Evolutionary conservation across 2,329 filamentous ascomycete genomes (phyloP), one percentile per base, ranked within the genome.

Genomic region (Trichoderma sp.): DNA sequence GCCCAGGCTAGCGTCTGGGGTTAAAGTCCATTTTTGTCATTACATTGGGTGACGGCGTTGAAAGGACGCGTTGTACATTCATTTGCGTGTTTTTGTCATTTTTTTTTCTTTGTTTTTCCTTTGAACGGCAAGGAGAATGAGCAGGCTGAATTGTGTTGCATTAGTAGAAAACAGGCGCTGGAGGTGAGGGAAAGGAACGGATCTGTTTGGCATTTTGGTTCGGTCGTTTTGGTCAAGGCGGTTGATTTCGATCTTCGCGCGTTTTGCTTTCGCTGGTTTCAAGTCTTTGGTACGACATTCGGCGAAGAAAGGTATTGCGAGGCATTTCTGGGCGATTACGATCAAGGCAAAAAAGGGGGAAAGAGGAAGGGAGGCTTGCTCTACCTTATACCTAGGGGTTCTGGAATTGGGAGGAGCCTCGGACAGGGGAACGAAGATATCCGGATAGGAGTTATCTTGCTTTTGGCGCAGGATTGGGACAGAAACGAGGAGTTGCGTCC

Each of bases 1-100:
- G 92, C 94, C 71, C 93, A 96, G 79, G 94, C 94, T 73, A 96
- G 93, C 73, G 95, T 97, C 74, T 98, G 94, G 94, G 94, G 94
- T 75, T 97, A 90, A 65, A 33, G 11, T 5, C 4, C 7, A 33
- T 35, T 33, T 31, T 67, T 59, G 19, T 24, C 29, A 52, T 69
- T 29, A 63, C 43, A 49, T 69, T 43, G 40, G 40, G 52, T 53
- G 31, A 35, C 56, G 35, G 53, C 55, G 55, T 70, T 65, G 61
- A 33, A 62, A 49, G 52, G 49, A 40, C 33, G 60, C 33, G 13
- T 33, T 64, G 53, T 29, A 40, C 31, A 19, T 37, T 49, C 40
- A 10, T 43, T 43, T 43, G 6, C 19, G 19, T 43, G 40, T 59
- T 58, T 37, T 31, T 56, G 8, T 40, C 31, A 2, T 55, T n/a